Conservation (phyloP, 1,284 basidiomycete genomes). For the Irpex sp. region DNA sequence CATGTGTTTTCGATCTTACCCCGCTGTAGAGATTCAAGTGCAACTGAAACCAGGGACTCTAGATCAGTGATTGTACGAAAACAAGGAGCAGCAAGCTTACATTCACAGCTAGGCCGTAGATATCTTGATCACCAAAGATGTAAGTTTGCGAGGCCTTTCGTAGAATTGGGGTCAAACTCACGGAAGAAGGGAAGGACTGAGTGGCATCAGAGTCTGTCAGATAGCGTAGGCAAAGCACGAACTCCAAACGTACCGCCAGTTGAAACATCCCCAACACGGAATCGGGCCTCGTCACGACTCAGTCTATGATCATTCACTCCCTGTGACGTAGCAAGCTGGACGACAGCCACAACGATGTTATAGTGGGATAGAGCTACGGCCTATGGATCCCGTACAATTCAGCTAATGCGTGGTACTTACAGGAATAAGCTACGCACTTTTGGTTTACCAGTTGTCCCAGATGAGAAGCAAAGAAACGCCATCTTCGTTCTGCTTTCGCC, state of each 20-base stretch:
- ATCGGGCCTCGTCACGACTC: slow-evolving; percentile 29
- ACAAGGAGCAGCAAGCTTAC: slow-evolving; percentile 38
- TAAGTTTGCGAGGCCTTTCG: neutral
- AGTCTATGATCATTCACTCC: neutral
- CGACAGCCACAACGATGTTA: slow-evolving; percentile 58
- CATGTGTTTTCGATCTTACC: slow-evolving; percentile 1
- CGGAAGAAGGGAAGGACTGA: slow-evolving; percentile 34
- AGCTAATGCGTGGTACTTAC: neutral
- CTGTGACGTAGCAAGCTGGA: slow-evolving; percentile 49
- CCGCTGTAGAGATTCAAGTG: neutral
- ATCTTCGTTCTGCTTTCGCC: slow-evolving; percentile 67
- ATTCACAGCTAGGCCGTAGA: slow-evolving; percentile 41
- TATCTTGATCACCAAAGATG: neutral
- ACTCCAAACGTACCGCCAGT: slow-evolving; percentile 39
- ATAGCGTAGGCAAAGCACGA: neutral
- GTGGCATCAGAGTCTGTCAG: neutral
- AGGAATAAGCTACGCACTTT: slow-evolving; percentile 33
- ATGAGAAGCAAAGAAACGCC: slow-evolving; percentile 76
- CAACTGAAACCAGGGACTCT: neutral
- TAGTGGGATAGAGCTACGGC: slow-evolving; percentile 72
- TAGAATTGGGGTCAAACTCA: slow-evolving; percentile 15
- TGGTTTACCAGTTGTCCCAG: slow-evolving; percentile 80
- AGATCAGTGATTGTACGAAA: slow-evolving; percentile 37
- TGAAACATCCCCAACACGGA: slow-evolving; percentile 52
- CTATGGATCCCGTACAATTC: slow-evolving; percentile 12